Conservation (phyloP, 1,139 yeast genomes). For the Pichia sorboxylosa region DNA sequence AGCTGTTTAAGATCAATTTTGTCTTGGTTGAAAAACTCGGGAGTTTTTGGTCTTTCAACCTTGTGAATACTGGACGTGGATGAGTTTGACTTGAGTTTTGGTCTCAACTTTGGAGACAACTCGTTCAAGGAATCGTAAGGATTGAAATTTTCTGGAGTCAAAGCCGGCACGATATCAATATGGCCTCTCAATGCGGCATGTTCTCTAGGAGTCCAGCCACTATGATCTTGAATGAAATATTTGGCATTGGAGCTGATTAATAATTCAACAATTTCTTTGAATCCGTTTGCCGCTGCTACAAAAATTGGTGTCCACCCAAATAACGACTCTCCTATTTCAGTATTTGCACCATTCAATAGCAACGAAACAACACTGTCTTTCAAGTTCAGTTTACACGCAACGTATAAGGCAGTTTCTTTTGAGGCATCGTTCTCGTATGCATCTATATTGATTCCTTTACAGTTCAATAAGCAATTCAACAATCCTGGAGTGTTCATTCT, state of each 20-base stretch:
- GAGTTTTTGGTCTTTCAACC: conserved; percentile 2
- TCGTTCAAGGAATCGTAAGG: conserved; percentile 19
- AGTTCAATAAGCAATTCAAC: conserved; percentile 40
- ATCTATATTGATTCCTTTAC: conserved; percentile 55
- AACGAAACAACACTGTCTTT: conserved; percentile 44
- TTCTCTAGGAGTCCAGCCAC: conserved; percentile 97
- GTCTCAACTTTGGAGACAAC: conserved; percentile 16
- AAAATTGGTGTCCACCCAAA: conserved; percentile 96
- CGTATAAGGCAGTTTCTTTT: conserved; percentile 72
- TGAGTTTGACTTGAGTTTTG: conserved; percentile 10
- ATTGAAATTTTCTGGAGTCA: conserved; percentile 32
- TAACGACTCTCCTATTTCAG: conserved; percentile 65
- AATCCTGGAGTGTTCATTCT: conserved; percentile 52
- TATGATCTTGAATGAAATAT: conserved; percentile 53
- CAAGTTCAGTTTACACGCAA: conserved; percentile 60
- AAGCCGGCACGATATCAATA: conserved; percentile 50
- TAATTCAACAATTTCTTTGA: conserved; percentile 39
- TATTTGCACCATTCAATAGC: conserved; percentile 48
- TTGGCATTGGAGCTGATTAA: conserved; percentile 45
- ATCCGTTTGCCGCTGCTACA: conserved; percentile 85
- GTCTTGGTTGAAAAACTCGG: conserved; percentile 5
- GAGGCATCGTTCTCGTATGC: conserved; percentile 43
- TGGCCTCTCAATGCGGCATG: conserved; percentile 92
- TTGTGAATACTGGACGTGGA: conserved; percentile 10
- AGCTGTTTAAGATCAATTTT: conserved; percentile 26